phyloP scores from a whole-genome alignment of 805 yeast genomes.

The Zygotorulaspora danielsina region DNA sequence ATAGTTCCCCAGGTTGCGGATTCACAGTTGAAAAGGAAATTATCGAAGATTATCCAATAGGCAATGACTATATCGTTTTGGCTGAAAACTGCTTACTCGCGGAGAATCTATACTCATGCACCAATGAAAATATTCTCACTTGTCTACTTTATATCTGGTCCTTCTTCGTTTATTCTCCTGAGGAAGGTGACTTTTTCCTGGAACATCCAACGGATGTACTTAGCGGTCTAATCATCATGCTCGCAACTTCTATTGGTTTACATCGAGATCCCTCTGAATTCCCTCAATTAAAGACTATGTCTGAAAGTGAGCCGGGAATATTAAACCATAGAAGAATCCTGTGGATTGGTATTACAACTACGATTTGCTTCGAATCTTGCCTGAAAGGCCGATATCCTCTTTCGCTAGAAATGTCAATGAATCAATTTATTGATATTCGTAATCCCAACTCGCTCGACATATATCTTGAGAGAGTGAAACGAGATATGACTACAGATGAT shows the following conservation, averaged over 20 bases:
- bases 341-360: conserved; percentile 29
- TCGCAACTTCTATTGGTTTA: conserved; percentile 33
- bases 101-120: conserved; percentile 31
- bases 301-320: conserved; percentile 20
- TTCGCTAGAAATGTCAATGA: conserved; percentile 14
- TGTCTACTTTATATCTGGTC: conserved; percentile 35
- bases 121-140: conserved; percentile 32
- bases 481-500: conserved; percentile 17
- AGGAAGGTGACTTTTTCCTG: conserved; percentile 34
- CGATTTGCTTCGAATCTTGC: conserved; percentile 29
- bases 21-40: conserved; percentile 16
- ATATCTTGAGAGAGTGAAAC: conserved; percentile 23
- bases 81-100: conserved; percentile 29
- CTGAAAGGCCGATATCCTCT: conserved; percentile 32
- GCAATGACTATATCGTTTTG: conserved; percentile 26
- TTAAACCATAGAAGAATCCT: conserved; percentile 31
- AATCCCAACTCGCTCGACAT: conserved; percentile 15
- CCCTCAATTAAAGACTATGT: conserved; percentile 22
- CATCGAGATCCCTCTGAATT: conserved; percentile 34
- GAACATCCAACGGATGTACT: conserved; percentile 36
- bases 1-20: conserved; percentile 10
- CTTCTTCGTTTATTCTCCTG: conserved; percentile 34
- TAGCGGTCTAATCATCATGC: conserved; percentile 28
- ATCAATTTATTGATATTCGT: conserved; percentile 21
- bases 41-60: conserved; percentile 25